phyloP scores from a whole-genome alignment of 768 basidiomycete genomes.

The Pleurotus eryngii region DNA sequence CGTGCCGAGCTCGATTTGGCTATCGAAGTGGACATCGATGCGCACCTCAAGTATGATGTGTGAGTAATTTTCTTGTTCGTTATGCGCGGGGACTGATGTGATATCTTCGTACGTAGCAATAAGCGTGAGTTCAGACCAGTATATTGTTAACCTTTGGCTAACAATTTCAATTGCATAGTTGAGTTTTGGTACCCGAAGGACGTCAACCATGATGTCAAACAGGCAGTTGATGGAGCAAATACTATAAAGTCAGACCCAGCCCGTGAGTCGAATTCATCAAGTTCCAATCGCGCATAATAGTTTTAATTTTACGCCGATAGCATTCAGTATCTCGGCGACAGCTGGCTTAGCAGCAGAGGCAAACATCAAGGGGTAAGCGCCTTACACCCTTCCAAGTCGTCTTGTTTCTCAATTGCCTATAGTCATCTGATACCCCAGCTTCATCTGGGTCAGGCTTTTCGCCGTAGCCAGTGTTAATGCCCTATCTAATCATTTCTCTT shows the following conservation, averaged over 20 bases:
- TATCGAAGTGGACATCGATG: neutral
- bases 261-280: neutral
- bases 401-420: neutral
- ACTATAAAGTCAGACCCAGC: neutral
- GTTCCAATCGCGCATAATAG: too few species aligned
- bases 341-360: neutral
- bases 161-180: neutral
- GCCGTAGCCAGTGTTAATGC: neutral
- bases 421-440: slow-evolving; percentile 1
- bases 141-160: neutral
- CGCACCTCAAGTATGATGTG: neutral
- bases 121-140: neutral
- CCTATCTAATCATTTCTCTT: neutral
- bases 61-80: neutral
- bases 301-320: neutral
- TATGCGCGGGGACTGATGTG: neutral
- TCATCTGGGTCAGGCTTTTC: neutral
- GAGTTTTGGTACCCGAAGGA: slow-evolving; percentile 6
- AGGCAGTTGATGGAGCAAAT: neutral
- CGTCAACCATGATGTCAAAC: neutral
- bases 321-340: neutral
- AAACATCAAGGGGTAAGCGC: neutral
- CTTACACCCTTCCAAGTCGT: neutral
- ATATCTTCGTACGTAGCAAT: neutral
- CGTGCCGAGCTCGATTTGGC: neutral